These are phyloP conservation scores for Hyphopichia buzzinii DNA, from an alignment of 1,139 yeast species.

Conservation along the genomic window DNA sequence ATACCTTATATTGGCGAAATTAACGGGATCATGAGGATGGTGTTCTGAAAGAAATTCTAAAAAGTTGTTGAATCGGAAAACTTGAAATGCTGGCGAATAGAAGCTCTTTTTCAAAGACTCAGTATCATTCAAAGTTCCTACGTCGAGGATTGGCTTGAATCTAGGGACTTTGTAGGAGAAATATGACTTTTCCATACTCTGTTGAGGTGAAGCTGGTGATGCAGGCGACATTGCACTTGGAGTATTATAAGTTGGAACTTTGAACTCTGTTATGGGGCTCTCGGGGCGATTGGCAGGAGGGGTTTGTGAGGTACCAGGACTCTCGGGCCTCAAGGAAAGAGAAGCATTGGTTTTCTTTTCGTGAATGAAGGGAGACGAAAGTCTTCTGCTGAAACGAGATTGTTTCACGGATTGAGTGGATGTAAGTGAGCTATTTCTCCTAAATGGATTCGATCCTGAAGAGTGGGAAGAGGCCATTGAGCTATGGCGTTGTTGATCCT, in stretches of 20 bases:
- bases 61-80: constrained; percentile 34
- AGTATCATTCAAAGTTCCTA: constrained; percentile 24
- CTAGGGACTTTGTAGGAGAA: constrained; percentile 6
- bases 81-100: constrained; percentile 30
- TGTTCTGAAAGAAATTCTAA: constrained; percentile 32
- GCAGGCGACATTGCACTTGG: background rate
- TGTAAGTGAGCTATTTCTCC: constrained; percentile 13
- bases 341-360: constrained; percentile 6
- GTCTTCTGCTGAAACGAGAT: constrained; percentile 13
- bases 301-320: background rate
- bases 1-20: constrained; percentile 38
- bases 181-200: constrained; percentile 1
- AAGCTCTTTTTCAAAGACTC: constrained; percentile 21
- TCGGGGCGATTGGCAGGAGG: background rate
- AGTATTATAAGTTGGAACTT: background rate
- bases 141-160: constrained; percentile 23
- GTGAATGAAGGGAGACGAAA: constrained; percentile 14
- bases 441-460: constrained; percentile 4
- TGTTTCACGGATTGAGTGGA: constrained; percentile 8
- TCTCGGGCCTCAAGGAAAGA: background rate
- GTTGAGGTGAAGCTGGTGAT: background rate
- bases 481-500: constrained; percentile 1
- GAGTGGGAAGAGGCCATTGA: constrained; percentile 3
- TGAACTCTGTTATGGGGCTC: background rate
- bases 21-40: constrained; percentile 39